These are phyloP conservation scores for Sphaerosporella brunnea DNA, from an alignment of 495 filamentous ascomycete genomes.

Conservation along the genomic window DNA sequence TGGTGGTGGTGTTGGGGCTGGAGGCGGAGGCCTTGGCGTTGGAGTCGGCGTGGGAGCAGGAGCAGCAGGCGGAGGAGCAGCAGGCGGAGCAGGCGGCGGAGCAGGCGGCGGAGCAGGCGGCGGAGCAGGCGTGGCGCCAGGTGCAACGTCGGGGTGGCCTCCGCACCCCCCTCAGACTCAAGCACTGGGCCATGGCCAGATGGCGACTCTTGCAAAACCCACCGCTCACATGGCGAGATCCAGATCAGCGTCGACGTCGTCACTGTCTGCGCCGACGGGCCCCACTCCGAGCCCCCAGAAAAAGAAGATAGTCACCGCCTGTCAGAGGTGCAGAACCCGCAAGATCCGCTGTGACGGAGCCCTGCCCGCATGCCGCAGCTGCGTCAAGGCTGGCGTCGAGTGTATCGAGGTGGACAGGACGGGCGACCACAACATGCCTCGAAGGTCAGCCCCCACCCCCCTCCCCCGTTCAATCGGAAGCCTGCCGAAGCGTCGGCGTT, in stretches of 20 bases:
- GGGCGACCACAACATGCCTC: conserved; percentile 24
- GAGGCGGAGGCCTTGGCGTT: too few species aligned
- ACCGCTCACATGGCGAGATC: conserved; percentile 7
- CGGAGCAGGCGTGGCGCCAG: conserved; percentile 3
- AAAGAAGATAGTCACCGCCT: conserved; percentile 26
- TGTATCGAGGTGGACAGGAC: conserved; percentile 25
- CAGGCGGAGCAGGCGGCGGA: too few species aligned
- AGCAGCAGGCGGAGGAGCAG: too few species aligned
- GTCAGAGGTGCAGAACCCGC: conserved; percentile 25
- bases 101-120: too few species aligned
- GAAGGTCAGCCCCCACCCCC: conserved; percentile 17
- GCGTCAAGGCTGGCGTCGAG: conserved; percentile 20
- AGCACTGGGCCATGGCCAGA: background rate
- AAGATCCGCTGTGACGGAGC: conserved; percentile 25
- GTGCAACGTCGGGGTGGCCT: conserved; percentile 19
- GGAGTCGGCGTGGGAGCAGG: too few species aligned
- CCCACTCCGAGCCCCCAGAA: conserved; percentile 12
- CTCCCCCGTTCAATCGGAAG: background rate
- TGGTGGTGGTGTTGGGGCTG: too few species aligned
- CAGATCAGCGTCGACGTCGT: conserved; percentile 25
- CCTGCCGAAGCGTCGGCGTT: too few species aligned
- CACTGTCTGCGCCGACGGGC: conserved; percentile 19
- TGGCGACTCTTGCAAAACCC: conserved; percentile 8
- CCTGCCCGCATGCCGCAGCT: conserved; percentile 23
- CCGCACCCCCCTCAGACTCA: conserved; percentile 14